Evolutionary conservation across 1,284 basidiomycete species (phyloP).

Genomic region (Marasmius tenuissimus): DNA sequence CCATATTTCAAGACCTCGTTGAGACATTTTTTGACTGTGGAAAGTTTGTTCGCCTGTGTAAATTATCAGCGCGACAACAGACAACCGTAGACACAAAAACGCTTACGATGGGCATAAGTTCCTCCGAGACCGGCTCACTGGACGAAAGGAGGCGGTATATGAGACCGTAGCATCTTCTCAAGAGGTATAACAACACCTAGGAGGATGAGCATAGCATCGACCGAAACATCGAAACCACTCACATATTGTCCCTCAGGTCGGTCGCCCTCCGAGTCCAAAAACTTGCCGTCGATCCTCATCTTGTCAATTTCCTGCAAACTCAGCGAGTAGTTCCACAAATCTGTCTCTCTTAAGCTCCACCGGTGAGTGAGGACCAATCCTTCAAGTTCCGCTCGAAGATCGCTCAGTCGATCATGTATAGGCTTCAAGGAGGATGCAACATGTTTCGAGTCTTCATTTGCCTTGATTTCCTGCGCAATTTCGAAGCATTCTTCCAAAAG

Average conservation of each 20-base stretch:
- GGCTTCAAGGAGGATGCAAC: slow-evolving; percentile 88
- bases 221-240: slow-evolving; percentile 24
- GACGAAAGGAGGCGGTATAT: slow-evolving; percentile 94
- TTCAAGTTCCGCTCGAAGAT: slow-evolving; percentile 87
- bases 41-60: slow-evolving; percentile 85
- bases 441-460: slow-evolving; percentile 90
- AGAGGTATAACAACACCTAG: slow-evolving; percentile 88
- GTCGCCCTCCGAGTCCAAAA: slow-evolving; percentile 92
- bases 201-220: not conserved
- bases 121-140: slow-evolving; percentile 98
- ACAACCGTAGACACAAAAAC: not conserved
- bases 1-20: slow-evolving; percentile 98
- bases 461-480: slow-evolving; percentile 94
- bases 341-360: slow-evolving; percentile 97
- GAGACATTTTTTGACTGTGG: slow-evolving; percentile 93
- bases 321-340: slow-evolving; percentile 92
- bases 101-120: slow-evolving; percentile 92
- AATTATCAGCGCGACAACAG: slow-evolving; percentile 3
- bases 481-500: slow-evolving; percentile 97
- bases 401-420: slow-evolving; percentile 90
- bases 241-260: slow-evolving; percentile 91
- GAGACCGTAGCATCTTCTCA: slow-evolving; percentile 94
- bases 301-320: slow-evolving; percentile 96
- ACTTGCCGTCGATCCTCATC: slow-evolving; percentile 96
- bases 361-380: slow-evolving; percentile 91